A percentile compares a stretch with the other conserved stretches of the same genome.
These are phyloP conservation scores for Candida sanyiensis DNA, from an alignment of 805 yeast genomes.

Conservation along the genomic window DNA sequence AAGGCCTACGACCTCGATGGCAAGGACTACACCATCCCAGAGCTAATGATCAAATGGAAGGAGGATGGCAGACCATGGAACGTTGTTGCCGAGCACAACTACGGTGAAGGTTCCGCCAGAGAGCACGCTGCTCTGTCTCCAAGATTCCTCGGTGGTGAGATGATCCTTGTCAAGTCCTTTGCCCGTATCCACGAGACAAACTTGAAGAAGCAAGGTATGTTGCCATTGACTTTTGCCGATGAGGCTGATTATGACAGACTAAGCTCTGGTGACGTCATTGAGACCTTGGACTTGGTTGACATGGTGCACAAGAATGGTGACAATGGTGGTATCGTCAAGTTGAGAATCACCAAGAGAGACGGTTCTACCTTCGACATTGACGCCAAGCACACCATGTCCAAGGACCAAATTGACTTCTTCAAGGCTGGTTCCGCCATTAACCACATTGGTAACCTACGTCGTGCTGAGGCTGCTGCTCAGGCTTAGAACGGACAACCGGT, in stretches of 20 bases:
- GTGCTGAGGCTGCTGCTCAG: conserved; percentile 25
- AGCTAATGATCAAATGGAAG: conserved; percentile 94
- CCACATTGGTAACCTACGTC: conserved; percentile 63
- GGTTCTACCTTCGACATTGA: conserved; percentile 68
- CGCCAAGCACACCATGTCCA: conserved; percentile 93
- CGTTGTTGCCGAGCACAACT: conserved; percentile 95
- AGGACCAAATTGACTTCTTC: conserved; percentile 93
- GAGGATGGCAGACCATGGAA: conserved; percentile 80
- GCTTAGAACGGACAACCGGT: too few species aligned
- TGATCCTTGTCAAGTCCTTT: conserved; percentile 87
- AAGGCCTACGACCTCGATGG: conserved; percentile 85
- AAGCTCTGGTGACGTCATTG: conserved; percentile 68
- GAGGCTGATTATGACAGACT: conserved; percentile 84
- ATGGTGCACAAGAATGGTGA: conserved; percentile 77
- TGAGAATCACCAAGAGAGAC: conserved; percentile 67
- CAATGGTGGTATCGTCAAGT: conserved; percentile 74
- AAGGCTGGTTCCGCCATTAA: conserved; percentile 97
- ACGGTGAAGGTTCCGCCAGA: conserved; percentile 99
- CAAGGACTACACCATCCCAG: conserved; percentile 77
- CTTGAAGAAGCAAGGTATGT: conserved; percentile 95
- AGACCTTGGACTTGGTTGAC: conserved; percentile 68
- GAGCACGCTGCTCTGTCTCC: conserved; percentile 98
- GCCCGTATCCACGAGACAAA: conserved; percentile 98
- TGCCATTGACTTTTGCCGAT: conserved; percentile 88
- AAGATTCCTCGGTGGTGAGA: conserved; percentile 85